Evolutionary conservation across 768 basidiomycete genomes (phyloP).

Genomic region (Rhizopogon vesiculosus): DNA sequence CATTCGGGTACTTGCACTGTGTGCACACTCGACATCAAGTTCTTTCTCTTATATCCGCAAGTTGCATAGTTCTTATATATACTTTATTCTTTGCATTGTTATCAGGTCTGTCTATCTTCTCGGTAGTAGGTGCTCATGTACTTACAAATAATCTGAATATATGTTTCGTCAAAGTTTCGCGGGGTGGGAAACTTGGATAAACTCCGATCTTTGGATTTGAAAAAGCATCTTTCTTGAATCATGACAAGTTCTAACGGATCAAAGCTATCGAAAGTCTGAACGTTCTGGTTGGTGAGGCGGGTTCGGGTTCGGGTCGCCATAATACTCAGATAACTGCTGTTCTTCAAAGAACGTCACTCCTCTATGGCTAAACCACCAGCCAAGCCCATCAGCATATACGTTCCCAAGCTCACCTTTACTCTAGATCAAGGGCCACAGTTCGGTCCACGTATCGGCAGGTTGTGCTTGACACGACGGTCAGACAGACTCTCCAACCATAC

Average conservation of each 20-base stretch:
- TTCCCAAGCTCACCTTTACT: constrained; percentile 16
- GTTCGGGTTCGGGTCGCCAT: neutral
- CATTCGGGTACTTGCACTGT: neutral
- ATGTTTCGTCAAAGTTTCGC: neutral
- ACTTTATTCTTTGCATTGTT: neutral
- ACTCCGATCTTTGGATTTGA: neutral
- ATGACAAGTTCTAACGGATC: too few species aligned
- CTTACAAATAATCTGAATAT: neutral
- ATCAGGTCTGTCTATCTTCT: neutral
- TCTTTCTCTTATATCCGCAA: neutral
- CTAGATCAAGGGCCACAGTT: constrained; percentile 12
- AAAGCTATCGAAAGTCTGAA: too few species aligned
- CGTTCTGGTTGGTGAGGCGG: neutral
- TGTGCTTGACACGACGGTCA: constrained; percentile 13
- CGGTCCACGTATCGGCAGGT: constrained; percentile 20
- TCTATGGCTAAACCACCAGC: neutral
- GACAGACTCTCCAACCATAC: neutral
- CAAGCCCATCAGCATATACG: neutral
- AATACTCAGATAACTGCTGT: neutral
- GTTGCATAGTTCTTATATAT: neutral
- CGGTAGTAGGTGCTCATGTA: neutral
- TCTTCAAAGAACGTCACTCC: neutral
- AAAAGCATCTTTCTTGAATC: neutral
- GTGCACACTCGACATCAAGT: neutral
- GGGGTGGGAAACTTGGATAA: neutral